Conservation (phyloP, 1,284 basidiomycete species). For the Ceratobasidium sp. region DNA sequence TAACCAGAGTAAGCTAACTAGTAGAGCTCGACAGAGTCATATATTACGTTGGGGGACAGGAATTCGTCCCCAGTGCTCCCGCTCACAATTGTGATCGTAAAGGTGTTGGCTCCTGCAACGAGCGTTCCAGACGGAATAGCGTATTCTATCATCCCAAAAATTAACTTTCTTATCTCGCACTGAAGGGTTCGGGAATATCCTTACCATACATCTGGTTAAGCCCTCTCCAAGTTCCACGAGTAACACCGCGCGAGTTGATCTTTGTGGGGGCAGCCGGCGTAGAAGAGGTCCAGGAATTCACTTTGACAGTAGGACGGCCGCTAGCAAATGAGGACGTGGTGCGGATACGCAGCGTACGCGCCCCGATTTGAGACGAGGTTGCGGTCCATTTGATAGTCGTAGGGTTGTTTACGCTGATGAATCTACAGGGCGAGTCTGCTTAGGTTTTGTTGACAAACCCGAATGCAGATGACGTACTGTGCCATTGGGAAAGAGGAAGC, state of each 20-base stretch:
- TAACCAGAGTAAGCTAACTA: not conserved
- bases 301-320: conserved; percentile 43
- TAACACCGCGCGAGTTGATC: conserved; percentile 41
- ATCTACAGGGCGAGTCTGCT: conserved; percentile 49
- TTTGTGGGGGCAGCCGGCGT: conserved; percentile 46
- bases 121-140: conserved; percentile 43
- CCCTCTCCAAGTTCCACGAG: conserved; percentile 40
- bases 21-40: conserved; percentile 39
- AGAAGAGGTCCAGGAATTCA: conserved; percentile 46
- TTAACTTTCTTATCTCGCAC: not conserved
- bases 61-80: conserved; percentile 41
- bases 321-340: conserved; percentile 44
- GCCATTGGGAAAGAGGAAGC: conserved; percentile 59
- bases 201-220: conserved; percentile 33
- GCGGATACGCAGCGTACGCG: conserved; percentile 42
- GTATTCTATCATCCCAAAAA: conserved; percentile 13
- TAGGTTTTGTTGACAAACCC: not conserved
- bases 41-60: conserved; percentile 45
- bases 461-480: conserved; percentile 1
- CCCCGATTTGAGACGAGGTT: conserved; percentile 39
- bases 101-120: conserved; percentile 44
- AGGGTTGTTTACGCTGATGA: conserved; percentile 54
- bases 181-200: not conserved
- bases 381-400: conserved; percentile 47
- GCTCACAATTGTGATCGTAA: conserved; percentile 41